Evolutionary conservation across 2,329 filamentous ascomycete genomes (phyloP).

Genomic region (Botrytis tulipae): DNA sequence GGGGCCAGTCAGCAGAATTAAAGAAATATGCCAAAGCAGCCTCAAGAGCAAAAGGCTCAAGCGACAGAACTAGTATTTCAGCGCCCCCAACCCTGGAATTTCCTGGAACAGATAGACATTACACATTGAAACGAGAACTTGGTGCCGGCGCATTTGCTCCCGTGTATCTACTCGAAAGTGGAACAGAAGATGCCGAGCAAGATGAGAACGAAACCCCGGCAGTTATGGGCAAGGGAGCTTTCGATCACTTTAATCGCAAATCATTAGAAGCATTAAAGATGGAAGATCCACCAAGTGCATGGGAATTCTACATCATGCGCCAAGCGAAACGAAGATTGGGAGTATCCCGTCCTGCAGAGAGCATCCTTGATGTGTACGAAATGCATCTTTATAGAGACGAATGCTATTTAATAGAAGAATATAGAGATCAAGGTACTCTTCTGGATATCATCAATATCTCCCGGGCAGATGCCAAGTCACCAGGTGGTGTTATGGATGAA

Average conservation of each 20-base stretch:
- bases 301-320: constrained; percentile 97
- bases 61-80: constrained; percentile 58
- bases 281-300: constrained; percentile 82
- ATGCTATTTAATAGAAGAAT: constrained; percentile 84
- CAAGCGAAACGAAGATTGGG: constrained; percentile 75
- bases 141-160: constrained; percentile 93
- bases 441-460: constrained; percentile 93
- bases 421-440: constrained; percentile 83
- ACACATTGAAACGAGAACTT: constrained; percentile 79
- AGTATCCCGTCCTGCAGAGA: constrained; percentile 69
- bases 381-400: constrained; percentile 91
- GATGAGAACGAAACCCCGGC: constrained; percentile 47
- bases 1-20: constrained; percentile 70
- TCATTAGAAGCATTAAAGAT: constrained; percentile 88
- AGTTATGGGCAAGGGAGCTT: constrained; percentile 61
- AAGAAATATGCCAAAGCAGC: constrained; percentile 72
- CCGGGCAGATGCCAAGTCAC: constrained; percentile 60
- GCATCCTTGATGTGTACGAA: constrained; percentile 80
- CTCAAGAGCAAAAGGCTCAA: constrained; percentile 43
- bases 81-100: constrained; percentile 67
- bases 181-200: constrained; percentile 49
- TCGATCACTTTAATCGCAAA: constrained; percentile 50
- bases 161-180: constrained; percentile 86
- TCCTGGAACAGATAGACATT: constrained; percentile 61
- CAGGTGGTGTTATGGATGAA: constrained; percentile 78